phyloP scores from a whole-genome alignment of 164 flowering plant genomes.

The Nymphaea thermarum region DNA sequence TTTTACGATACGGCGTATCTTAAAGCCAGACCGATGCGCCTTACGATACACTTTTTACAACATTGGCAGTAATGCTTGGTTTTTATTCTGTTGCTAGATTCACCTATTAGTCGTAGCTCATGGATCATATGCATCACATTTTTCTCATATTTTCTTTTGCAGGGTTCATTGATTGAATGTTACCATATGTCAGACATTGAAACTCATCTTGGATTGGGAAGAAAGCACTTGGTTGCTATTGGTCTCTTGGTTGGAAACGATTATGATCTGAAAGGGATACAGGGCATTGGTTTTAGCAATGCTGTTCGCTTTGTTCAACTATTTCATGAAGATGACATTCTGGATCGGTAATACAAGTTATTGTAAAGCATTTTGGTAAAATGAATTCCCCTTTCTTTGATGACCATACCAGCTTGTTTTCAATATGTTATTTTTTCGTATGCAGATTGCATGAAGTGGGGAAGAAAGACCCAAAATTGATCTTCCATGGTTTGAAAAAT shows the following conservation, averaged over 20 bases:
- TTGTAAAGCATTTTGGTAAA: too few species aligned
- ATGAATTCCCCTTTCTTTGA: not conserved
- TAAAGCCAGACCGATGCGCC: too few species aligned
- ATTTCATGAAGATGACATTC: slow-evolving; percentile 58
- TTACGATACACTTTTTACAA: too few species aligned
- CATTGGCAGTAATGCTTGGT: too few species aligned
- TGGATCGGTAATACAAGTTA: slow-evolving; percentile 32
- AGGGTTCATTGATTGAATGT: slow-evolving; percentile 89
- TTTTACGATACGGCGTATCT: too few species aligned
- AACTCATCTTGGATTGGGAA: slow-evolving; percentile 72
- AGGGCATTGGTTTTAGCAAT: slow-evolving; percentile 69
- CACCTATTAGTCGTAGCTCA: not conserved
- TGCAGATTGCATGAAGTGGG: slow-evolving; percentile 69
- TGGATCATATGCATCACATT: not conserved
- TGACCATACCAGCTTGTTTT: not conserved
- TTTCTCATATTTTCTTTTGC: slow-evolving; percentile 14
- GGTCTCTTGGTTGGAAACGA: slow-evolving; percentile 90
- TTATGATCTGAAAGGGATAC: slow-evolving; percentile 71
- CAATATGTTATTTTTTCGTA: not conserved
- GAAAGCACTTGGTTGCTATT: slow-evolving; percentile 75
- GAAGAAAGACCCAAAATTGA: slow-evolving; percentile 13
- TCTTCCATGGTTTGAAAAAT: slow-evolving; percentile 9
- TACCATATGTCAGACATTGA: slow-evolving; percentile 77
- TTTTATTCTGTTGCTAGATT: not conserved
- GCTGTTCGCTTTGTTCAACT: slow-evolving; percentile 67